Conservation (phyloP, 495 filamentous ascomycete species). For the Annulohypoxylon stygium region DNA sequence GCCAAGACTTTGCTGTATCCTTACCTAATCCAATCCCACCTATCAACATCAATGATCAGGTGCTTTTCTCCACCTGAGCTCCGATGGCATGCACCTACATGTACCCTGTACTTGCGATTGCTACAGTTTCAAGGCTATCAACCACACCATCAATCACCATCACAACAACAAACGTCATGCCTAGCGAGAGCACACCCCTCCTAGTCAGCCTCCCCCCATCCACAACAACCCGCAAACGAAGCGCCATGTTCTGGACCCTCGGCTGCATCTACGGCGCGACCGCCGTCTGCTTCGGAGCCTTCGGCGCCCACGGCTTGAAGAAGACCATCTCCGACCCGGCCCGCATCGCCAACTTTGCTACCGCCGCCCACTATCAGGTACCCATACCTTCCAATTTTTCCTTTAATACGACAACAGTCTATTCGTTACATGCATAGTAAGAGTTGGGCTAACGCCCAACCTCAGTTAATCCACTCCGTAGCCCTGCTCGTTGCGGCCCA, state of each 20-base stretch:
- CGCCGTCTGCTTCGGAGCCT: conserved; percentile 71
- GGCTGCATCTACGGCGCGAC: conserved; percentile 71
- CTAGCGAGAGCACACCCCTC: conserved; percentile 26
- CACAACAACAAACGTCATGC: conserved; percentile 22
- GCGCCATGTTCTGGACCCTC: conserved; percentile 65
- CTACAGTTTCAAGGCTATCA: background rate
- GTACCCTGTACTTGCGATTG: background rate
- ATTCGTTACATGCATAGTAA: too few relatives aligned
- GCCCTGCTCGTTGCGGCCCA: conserved; percentile 64
- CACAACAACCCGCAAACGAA: conserved; percentile 5
- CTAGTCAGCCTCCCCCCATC: background rate
- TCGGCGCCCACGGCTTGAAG: conserved; percentile 74
- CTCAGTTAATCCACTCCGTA: conserved; percentile 69
- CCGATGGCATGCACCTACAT: background rate
- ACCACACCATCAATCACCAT: background rate
- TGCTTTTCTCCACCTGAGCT: background rate
- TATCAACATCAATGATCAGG: background rate
- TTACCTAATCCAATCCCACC: background rate
- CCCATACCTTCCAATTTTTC: too few relatives aligned
- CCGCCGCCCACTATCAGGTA: conserved; percentile 74
- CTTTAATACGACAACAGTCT: too few relatives aligned
- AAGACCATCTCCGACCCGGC: conserved; percentile 66
- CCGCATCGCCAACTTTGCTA: conserved; percentile 65
- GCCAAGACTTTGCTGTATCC: too few relatives aligned
- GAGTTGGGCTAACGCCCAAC: background rate